Evolutionary conservation across 73 alveolate species (phyloP).

Genomic region (Blepharisma japonicum): DNA sequence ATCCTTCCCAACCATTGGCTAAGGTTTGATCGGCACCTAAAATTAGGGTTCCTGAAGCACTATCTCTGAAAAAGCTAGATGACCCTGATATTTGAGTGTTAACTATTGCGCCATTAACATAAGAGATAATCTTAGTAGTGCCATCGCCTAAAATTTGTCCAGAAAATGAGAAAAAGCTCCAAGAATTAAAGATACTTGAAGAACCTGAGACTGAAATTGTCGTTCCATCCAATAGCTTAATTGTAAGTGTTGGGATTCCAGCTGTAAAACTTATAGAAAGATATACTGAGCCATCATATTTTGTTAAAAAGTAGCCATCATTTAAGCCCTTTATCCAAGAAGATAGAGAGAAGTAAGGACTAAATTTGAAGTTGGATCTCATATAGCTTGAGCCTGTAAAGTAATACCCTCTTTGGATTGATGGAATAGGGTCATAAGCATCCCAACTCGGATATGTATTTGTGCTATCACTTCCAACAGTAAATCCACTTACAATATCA

Average conservation of each 20-base stretch:
- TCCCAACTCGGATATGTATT: not conserved
- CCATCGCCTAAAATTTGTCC: not conserved
- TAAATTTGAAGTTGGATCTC: not conserved
- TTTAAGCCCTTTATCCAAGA: not conserved
- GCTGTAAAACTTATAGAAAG: not conserved
- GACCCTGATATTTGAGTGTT: too few relatives aligned
- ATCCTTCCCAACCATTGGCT: too few relatives aligned
- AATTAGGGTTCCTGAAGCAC: too few relatives aligned
- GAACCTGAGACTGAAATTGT: not conserved
- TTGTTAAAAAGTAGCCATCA: not conserved
- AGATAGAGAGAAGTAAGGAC: not conserved
- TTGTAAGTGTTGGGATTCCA: not conserved
- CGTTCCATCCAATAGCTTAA: not conserved
- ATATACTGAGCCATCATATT: not conserved
- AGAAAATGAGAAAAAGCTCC: not conserved
- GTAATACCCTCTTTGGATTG: slow-evolving; percentile 17
- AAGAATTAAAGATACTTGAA: not conserved
- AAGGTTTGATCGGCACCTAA: too few relatives aligned
- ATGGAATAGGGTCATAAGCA: not conserved
- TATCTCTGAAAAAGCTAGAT: too few relatives aligned
- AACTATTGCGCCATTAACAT: not conserved
- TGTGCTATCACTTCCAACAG: not conserved
- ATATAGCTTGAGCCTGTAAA: slow-evolving; percentile 4
- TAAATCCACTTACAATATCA: too few relatives aligned
- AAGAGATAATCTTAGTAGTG: not conserved